Conservation (phyloP, 2,329 filamentous ascomycete species). For the Fusarium humuli region DNA sequence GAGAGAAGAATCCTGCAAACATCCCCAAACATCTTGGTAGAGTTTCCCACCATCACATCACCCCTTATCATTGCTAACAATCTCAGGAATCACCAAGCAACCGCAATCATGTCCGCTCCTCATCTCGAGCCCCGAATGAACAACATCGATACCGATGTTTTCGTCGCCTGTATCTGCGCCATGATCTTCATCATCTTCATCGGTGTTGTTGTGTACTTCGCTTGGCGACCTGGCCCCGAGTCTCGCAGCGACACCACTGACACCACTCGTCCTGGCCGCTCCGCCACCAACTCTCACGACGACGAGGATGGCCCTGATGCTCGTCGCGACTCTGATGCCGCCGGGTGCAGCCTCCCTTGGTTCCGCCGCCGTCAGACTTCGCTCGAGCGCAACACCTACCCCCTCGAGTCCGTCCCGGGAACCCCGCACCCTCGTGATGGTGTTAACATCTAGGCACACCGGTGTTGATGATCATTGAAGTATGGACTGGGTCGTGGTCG, state of each 20-base stretch:
- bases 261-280: neutral
- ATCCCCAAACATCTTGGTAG: neutral
- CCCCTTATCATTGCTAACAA: slow-evolving; percentile 9
- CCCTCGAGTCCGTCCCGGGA: neutral
- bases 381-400: neutral
- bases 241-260: neutral
- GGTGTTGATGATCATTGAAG: neutral
- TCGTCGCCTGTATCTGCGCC: neutral
- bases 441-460: neutral
- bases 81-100: slow-evolving; percentile 3
- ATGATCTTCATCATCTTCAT: slow-evolving; percentile 1
- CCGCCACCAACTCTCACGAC: too few species aligned
- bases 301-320: neutral
- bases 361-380: neutral
- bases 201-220: neutral
- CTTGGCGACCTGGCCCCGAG: neutral
- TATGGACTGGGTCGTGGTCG: neutral
- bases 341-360: neutral
- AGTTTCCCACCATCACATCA: neutral
- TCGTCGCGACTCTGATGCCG: neutral
- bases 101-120: neutral
- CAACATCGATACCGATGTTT: neutral
- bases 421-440: neutral
- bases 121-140: slow-evolving; percentile 1
- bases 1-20: neutral